Base-by-base conservation (phyloP, 1,284 basidiomycete species). In the Trichosporon inkin region DNA sequence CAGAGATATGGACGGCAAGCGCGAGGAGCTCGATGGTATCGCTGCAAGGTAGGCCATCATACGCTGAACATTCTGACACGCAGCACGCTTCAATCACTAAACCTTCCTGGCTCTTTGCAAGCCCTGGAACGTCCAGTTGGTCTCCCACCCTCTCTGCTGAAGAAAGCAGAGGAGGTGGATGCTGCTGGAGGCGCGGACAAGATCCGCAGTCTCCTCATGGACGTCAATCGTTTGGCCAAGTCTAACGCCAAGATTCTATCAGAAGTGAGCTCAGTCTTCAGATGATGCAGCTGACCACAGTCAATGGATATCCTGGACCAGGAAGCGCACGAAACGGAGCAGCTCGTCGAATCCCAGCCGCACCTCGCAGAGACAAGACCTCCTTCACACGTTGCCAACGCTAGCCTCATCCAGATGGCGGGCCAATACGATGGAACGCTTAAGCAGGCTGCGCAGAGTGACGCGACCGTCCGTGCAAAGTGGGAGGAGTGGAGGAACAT, bases 291-390 rank as follows among this genome's bases (percentile, higher is more conserved):
- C 56, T 58, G 32, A 58, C 56, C 16, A 0, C 73, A 96, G 90
- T 86, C 90, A 0, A 83, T 92, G 80, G 90, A 92, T 68, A 85
- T 93, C 13, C 80, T 98, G 10, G 92, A 95, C 68, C 85, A 85
- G 57, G 94, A 98, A 78, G 89, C 89, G 17, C 87, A 87, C 4
- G 90, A 94, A 73, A 92, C 97, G 69, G 90, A 92, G 51, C 68
- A 72, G 19, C 70, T 80, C n/a, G 67, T 80, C 0, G 65, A 78
- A 58, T 80, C 82, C 64, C 80, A 83, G 55, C 78, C 74, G 32
- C 72, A 74, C 62, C 72, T 53, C 53, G 68, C 60, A 34, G 64
- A 71, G 79, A 81, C 61, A 0, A 81, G 90, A 14, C 78, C 78
- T 0, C 83, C 86, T 1, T 96, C 92, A 0, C 83, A 88, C 68